phyloP scores from a whole-genome alignment of 2,329 filamentous ascomycete genomes.

The Penicillium sp. region DNA sequence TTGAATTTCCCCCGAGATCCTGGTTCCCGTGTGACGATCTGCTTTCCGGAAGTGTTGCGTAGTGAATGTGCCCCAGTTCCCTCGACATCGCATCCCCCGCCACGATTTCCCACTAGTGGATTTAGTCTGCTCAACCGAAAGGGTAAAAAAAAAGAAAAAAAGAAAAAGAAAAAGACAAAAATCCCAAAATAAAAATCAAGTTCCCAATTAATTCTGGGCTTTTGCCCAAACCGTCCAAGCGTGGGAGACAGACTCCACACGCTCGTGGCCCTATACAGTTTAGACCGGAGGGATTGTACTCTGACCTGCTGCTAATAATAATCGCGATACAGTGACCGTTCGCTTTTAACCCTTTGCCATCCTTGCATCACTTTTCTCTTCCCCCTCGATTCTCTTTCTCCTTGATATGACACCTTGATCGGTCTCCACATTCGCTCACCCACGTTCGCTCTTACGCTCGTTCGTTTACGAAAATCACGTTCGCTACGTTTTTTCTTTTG shows the following conservation, averaged over 20 bases:
- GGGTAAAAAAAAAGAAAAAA: background rate
- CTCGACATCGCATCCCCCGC: slow-evolving; percentile 25
- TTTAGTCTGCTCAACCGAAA: background rate
- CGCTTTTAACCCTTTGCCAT: slow-evolving; percentile 28
- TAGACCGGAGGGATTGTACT: slow-evolving; percentile 22
- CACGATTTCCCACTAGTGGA: slow-evolving; percentile 29
- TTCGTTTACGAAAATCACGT: slow-evolving; percentile 39
- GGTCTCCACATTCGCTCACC: slow-evolving; percentile 33
- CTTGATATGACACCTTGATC: slow-evolving; percentile 32
- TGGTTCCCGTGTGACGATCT: slow-evolving; percentile 16
- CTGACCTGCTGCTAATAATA: slow-evolving; percentile 30
- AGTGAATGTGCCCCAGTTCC: slow-evolving; percentile 6
- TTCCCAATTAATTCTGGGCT: background rate
- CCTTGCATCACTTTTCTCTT: slow-evolving; percentile 25
- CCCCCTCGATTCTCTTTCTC: slow-evolving; percentile 10
- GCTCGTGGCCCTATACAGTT: slow-evolving; percentile 24
- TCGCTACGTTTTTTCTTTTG: slow-evolving; percentile 35
- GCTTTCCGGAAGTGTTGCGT: background rate
- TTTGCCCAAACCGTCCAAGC: slow-evolving; percentile 12
- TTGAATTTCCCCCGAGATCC: slow-evolving; percentile 8
- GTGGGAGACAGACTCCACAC: slow-evolving; percentile 17
- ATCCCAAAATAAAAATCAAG: background rate
- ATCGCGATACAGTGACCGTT: slow-evolving; percentile 22
- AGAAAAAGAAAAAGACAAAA: background rate
- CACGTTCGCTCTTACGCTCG: slow-evolving; percentile 41